Evolutionary conservation across 345 rosid genomes (phyloP).

Genomic region (Erucastrum elatum): DNA sequence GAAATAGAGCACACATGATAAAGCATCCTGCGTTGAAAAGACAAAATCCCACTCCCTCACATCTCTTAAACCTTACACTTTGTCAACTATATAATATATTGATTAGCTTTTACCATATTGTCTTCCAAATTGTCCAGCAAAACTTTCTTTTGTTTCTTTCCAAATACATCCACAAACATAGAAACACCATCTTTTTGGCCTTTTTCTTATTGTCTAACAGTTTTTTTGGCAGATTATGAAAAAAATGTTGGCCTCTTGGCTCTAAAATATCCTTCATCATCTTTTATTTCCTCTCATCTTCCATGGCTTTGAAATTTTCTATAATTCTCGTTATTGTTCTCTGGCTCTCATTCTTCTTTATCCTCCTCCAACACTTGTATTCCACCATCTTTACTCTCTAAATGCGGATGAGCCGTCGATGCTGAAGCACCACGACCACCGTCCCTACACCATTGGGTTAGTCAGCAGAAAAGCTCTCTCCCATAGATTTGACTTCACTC

Average conservation of each 20-base stretch:
- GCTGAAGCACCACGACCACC: slow-evolving; percentile 3
- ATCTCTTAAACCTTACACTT: slow-evolving; percentile 38
- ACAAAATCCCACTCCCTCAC: slow-evolving; percentile 36
- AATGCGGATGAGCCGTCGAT: slow-evolving; percentile 12
- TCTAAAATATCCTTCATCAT: slow-evolving; percentile 15
- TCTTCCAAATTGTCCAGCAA: slow-evolving; percentile 26
- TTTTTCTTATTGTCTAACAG: background rate
- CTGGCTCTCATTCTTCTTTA: slow-evolving; percentile 56
- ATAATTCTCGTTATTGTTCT: slow-evolving; percentile 45
- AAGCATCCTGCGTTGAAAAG: slow-evolving; percentile 32
- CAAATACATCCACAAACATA: slow-evolving; percentile 8
- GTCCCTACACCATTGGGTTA: slow-evolving; percentile 22
- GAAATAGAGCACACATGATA: slow-evolving; percentile 20
- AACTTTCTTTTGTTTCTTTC: background rate
- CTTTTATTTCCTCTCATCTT: slow-evolving; percentile 36
- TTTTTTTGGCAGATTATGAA: background rate
- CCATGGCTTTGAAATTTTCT: slow-evolving; percentile 56
- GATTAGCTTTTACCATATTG: background rate
- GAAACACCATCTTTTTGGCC: slow-evolving; percentile 10
- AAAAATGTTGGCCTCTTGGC: background rate
- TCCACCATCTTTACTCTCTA: slow-evolving; percentile 29
- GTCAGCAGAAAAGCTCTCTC: slow-evolving; percentile 52
- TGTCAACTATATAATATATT: slow-evolving; percentile 30
- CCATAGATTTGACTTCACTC: slow-evolving; percentile 58
- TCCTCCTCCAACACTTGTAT: slow-evolving; percentile 50